Conservation (phyloP, 2,329 filamentous ascomycete genomes). For the Colletotrichum gloeosporioides region DNA sequence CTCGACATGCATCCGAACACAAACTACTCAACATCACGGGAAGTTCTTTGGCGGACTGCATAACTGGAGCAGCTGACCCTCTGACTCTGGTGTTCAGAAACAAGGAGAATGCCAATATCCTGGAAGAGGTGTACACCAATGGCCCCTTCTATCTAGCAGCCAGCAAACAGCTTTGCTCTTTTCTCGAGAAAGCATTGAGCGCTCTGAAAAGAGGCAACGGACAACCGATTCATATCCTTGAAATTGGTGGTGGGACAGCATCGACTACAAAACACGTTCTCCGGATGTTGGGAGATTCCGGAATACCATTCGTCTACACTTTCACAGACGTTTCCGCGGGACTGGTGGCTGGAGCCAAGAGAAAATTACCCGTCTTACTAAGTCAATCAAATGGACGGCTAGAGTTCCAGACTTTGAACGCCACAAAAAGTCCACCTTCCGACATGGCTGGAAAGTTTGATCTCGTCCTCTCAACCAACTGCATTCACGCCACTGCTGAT, state of each 20-base stretch:
- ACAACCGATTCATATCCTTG: conserved; percentile 35
- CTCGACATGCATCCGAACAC: conserved; percentile 35
- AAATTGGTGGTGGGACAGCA: conserved; percentile 49
- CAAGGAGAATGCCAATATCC: conserved; percentile 24
- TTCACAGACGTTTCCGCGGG: conserved; percentile 46
- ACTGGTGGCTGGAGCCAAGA: conserved; percentile 31
- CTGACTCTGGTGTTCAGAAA: conserved; percentile 43
- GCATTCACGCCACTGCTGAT: conserved; percentile 31
- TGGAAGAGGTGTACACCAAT: conserved; percentile 40
- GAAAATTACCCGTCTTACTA: conserved; percentile 26
- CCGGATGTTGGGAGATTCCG: conserved; percentile 23
- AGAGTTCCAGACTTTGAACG: conserved; percentile 31
- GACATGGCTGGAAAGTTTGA: conserved; percentile 27
- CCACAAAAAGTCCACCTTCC: conserved; percentile 28
- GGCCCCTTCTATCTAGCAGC: background rate
- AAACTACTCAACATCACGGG: conserved; percentile 38
- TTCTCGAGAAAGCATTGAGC: conserved; percentile 18
- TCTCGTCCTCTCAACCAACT: conserved; percentile 39
- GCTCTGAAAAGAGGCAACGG: background rate
- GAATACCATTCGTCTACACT: conserved; percentile 39
- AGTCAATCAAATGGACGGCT: conserved; percentile 24
- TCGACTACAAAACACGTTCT: conserved; percentile 41
- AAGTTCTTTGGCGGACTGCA: conserved; percentile 38
- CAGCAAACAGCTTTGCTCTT: background rate
- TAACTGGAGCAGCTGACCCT: conserved; percentile 40